Base-by-base conservation (phyloP, 768 basidiomycete species). In the Mycena vulgaris region DNA sequence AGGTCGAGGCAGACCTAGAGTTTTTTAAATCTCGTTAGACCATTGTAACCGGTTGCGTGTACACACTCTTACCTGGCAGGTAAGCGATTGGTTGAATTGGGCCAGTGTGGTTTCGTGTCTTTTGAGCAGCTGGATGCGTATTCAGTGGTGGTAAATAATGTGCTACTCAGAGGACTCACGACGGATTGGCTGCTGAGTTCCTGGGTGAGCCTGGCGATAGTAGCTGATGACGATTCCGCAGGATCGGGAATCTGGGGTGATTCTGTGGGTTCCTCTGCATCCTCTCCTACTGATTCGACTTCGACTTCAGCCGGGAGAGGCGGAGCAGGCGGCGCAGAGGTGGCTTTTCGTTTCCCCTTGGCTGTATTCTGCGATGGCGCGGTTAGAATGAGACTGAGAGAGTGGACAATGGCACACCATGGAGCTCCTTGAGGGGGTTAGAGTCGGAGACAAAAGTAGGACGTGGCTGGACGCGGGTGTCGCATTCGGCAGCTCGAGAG, bases 1-100 rank as follows among this genome's bases (percentile, higher is more conserved):
- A 93, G 81, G 73, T 94, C 93, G 30, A 94, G 83, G 75, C 94
- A 95, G 69, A 95, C 91, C n/a, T n/a, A n/a, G n/a, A n/a, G n/a
- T n/a, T n/a, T n/a, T n/a, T n/a, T n/a, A n/a, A n/a, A n/a, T n/a
- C n/a, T n/a, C n/a, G n/a, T n/a, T n/a, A n/a, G n/a, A n/a, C n/a
- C n/a, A n/a, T n/a, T n/a, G n/a, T n/a, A n/a, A n/a, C n/a, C n/a
- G n/a, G n/a, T n/a, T n/a, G n/a, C n/a, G n/a, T n/a, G n/a, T n/a
- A n/a, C n/a, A n/a, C n/a, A n/a, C n/a, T n/a, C n/a, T n/a, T n/a
- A n/a, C n/a, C 78, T 94, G 92, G 69, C 94, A 95, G 16, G 89
- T 92, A 28, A 93, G 78, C 0, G 90, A 86, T 69, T 92, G 89
- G 11, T 90, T 88, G 48, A 93, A 73, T 64, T 89, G 83, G 5